Conservation (phyloP, 2,329 filamentous ascomycete genomes). For the Talaromyces sp. region DNA sequence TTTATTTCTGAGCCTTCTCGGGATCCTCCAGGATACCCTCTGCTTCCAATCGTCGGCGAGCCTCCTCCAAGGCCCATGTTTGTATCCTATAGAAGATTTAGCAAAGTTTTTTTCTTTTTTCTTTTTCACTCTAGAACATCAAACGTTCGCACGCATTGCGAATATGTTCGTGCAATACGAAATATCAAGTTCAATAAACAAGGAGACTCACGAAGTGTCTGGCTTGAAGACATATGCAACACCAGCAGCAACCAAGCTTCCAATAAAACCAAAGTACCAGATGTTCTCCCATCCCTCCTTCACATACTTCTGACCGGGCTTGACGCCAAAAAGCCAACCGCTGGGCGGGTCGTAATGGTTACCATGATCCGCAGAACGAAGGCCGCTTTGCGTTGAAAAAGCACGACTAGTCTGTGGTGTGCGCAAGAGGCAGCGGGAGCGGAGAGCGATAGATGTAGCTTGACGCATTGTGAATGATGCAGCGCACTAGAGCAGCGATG, state of each 20-base stretch:
- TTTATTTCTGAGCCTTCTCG: conserved; percentile 54
- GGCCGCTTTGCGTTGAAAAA: conserved; percentile 41
- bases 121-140: background rate
- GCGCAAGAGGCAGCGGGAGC: conserved; percentile 39
- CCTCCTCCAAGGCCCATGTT: conserved; percentile 98
- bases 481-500: background rate
- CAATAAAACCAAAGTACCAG: conserved; percentile 80
- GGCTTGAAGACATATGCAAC: conserved; percentile 94
- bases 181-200: background rate
- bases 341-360: conserved; percentile 82
- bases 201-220: conserved; percentile 83
- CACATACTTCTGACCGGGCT: conserved; percentile 91
- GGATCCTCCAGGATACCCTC: conserved; percentile 91
- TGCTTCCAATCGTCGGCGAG: conserved; percentile 86
- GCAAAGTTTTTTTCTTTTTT: too few relatives aligned
- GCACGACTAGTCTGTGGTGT: conserved; percentile 34
- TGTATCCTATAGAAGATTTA: conserved; percentile 69
- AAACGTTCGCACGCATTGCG: background rate
- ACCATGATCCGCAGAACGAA: conserved; percentile 55
- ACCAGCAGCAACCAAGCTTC: conserved; percentile 66
- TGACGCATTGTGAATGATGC: conserved; percentile 33
- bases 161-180: background rate
- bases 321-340: conserved; percentile 91
- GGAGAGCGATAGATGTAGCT: conserved; percentile 37
- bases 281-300: conserved; percentile 94